A percentile compares a stretch with the other conserved stretches of the same genome.
These are phyloP conservation scores for Glycine soja DNA, from an alignment of 306 rosid genomes.

Conservation along the genomic window DNA sequence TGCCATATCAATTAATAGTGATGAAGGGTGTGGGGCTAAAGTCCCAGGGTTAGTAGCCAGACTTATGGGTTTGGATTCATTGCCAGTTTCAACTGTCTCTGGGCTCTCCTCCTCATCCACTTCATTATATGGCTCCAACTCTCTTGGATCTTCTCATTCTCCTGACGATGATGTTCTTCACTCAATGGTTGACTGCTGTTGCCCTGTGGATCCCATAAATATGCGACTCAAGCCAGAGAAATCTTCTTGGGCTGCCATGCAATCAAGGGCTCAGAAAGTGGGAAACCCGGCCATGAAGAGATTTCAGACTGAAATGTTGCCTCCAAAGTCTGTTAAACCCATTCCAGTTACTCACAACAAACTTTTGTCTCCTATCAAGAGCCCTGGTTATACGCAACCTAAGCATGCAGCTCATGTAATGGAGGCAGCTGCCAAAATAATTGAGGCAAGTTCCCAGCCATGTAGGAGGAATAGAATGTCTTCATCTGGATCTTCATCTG, in stretches of 20 bases:
- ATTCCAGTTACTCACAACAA: constrained; percentile 76
- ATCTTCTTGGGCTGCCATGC: constrained; percentile 54
- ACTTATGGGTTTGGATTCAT: constrained; percentile 84
- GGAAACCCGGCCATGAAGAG: constrained; percentile 60
- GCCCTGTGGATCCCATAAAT: constrained; percentile 48
- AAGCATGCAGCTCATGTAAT: constrained; percentile 63
- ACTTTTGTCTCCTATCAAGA: constrained; percentile 78
- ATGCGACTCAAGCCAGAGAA: constrained; percentile 57
- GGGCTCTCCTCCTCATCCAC: constrained; percentile 56
- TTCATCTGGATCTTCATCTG: constrained; percentile 51
- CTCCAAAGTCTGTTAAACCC: constrained; percentile 81
- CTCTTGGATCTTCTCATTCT: constrained; percentile 53
- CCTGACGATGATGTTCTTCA: constrained; percentile 48
- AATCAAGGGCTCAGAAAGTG: constrained; percentile 50
- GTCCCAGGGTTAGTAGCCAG: constrained; percentile 77
- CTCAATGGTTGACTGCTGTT: constrained; percentile 47
- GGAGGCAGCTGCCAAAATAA: constrained; percentile 86
- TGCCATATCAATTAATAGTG: constrained; percentile 57
- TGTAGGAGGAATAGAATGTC: constrained; percentile 55
- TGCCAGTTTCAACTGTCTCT: constrained; percentile 58
- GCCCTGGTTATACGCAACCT: constrained; percentile 60
- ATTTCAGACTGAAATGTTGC: constrained; percentile 77
- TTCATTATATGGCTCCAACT: constrained; percentile 50
- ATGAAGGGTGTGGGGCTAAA: constrained; percentile 63
- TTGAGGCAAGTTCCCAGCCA: constrained; percentile 68